Evolutionary conservation across 2,329 filamentous ascomycete species (phyloP).

Genomic region (Cordyceps cateniannulata): DNA sequence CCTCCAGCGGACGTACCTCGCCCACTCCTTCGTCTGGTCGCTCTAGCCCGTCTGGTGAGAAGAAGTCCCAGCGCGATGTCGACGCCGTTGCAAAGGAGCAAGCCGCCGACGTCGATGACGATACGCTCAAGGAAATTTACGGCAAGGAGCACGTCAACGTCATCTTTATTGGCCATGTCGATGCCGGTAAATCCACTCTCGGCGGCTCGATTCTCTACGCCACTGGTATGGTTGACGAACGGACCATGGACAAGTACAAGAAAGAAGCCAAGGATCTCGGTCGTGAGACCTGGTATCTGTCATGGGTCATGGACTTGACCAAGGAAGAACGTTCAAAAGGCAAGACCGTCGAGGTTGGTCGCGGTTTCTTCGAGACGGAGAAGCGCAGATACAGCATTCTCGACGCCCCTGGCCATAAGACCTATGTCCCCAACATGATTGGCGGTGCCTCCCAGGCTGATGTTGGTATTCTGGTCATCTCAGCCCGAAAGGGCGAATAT

Average conservation of each 20-base stretch:
- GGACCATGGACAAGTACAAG: slow-evolving; percentile 98
- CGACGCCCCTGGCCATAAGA: slow-evolving; percentile 96
- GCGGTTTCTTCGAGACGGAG: slow-evolving; percentile 94
- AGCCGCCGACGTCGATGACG: slow-evolving; percentile 61
- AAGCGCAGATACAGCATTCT: slow-evolving; percentile 95
- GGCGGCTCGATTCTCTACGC: slow-evolving; percentile 89
- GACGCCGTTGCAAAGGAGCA: slow-evolving; percentile 83
- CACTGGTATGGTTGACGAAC: slow-evolving; percentile 98
- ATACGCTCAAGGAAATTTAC: slow-evolving; percentile 87
- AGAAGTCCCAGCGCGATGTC: slow-evolving; percentile 55
- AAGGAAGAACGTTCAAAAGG: slow-evolving; percentile 95
- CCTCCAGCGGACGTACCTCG: slow-evolving; percentile 63
- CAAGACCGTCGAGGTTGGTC: slow-evolving; percentile 95
- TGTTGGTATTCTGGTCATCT: slow-evolving; percentile 92
- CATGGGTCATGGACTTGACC: slow-evolving; percentile 95
- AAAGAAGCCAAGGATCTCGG: slow-evolving; percentile 92
- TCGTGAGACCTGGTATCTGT: slow-evolving; percentile 97
- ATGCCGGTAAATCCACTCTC: slow-evolving; percentile 94
- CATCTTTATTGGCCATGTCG: slow-evolving; percentile 96
- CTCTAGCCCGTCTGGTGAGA: slow-evolving; percentile 66
- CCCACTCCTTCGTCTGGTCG: slow-evolving; percentile 78
- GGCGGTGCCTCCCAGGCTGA: slow-evolving; percentile 90
- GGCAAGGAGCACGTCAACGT: slow-evolving; percentile 92
- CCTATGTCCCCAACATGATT: slow-evolving; percentile 97
- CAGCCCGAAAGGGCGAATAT: slow-evolving; percentile 94